These are phyloP conservation scores for Trichocomaceae sp. DNA, from an alignment of 2,329 filamentous ascomycete genomes.

Conservation along the genomic window DNA sequence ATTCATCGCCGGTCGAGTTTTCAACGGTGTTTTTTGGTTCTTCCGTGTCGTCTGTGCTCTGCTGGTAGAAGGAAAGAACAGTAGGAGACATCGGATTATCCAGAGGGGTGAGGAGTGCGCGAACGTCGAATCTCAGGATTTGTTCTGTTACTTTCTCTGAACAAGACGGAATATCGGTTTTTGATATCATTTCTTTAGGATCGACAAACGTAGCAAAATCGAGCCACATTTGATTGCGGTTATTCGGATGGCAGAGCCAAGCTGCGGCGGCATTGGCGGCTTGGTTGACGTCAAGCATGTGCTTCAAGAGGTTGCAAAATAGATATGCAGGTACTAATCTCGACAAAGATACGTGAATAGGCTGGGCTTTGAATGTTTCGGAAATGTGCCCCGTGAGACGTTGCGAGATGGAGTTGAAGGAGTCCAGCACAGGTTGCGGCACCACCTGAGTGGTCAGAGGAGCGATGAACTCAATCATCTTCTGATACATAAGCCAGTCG, in stretches of 20 bases:
- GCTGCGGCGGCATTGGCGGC: constrained; percentile 91
- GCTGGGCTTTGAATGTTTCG: constrained; percentile 77
- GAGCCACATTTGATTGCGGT: constrained; percentile 89
- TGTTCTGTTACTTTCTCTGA: constrained; percentile 30
- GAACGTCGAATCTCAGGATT: constrained; percentile 41
- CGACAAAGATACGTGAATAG: constrained; percentile 75
- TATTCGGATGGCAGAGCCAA: constrained; percentile 80
- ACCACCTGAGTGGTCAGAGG: constrained; percentile 87
- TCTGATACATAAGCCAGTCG: constrained; percentile 92
- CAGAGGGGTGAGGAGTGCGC: constrained; percentile 37
- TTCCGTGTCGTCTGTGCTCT: constrained; percentile 27
- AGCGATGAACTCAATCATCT: constrained; percentile 88
- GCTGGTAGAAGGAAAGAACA: constrained; percentile 29
- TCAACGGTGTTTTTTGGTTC: constrained; percentile 33
- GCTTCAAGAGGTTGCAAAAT: constrained; percentile 78
- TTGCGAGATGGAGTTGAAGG: constrained; percentile 78
- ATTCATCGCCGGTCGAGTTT: constrained; percentile 31
- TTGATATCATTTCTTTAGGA: constrained; percentile 35
- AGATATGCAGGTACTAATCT: constrained; percentile 83
- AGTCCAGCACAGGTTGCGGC: constrained; percentile 78
- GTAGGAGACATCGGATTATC: constrained; percentile 25
- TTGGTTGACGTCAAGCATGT: constrained; percentile 83
- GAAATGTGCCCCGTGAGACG: constrained; percentile 73
- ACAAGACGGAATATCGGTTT: constrained; percentile 36
- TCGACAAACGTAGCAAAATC: constrained; percentile 56